These are phyloP conservation scores for Pseudonitzschia delicatissima DNA, from an alignment of 108 stramenopile genomes.

Conservation along the genomic window DNA sequence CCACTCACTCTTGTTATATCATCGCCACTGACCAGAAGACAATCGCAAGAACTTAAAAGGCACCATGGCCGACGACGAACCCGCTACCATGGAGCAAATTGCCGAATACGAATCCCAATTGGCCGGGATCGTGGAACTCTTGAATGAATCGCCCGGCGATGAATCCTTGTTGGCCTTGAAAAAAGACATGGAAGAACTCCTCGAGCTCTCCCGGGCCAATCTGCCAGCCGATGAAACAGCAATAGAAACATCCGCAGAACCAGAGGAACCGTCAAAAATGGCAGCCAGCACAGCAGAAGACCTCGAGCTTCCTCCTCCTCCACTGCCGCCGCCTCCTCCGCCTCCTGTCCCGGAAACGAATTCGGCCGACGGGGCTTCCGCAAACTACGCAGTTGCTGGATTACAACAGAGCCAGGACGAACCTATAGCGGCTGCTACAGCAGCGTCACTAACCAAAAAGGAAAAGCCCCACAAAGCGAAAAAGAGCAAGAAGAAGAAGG, in stretches of 20 bases:
- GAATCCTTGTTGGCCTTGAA: slow-evolving; percentile 60
- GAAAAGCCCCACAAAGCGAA: neutral
- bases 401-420: too few relatives aligned
- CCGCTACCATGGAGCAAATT: slow-evolving; percentile 29
- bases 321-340: neutral
- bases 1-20: too few relatives aligned
- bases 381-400: slow-evolving; percentile 3
- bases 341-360: slow-evolving; percentile 4
- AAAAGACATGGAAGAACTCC: slow-evolving; percentile 70
- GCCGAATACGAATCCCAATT: slow-evolving; percentile 62
- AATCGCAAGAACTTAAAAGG: too few relatives aligned
- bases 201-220: slow-evolving; percentile 38
- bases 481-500: slow-evolving; percentile 43
- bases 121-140: slow-evolving; percentile 57
- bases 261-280: too few relatives aligned
- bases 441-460: neutral
- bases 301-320: slow-evolving; percentile 13
- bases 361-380: neutral
- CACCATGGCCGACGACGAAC: slow-evolving; percentile 23
- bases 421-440: neutral
- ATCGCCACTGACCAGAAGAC: too few relatives aligned
- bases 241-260: too few relatives aligned
- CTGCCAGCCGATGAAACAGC: slow-evolving; percentile 4
- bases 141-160: slow-evolving; percentile 59
- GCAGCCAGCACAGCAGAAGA: neutral